Conservation (phyloP, 2,329 filamentous ascomycete species). For the Calonectria fujianensis region DNA sequence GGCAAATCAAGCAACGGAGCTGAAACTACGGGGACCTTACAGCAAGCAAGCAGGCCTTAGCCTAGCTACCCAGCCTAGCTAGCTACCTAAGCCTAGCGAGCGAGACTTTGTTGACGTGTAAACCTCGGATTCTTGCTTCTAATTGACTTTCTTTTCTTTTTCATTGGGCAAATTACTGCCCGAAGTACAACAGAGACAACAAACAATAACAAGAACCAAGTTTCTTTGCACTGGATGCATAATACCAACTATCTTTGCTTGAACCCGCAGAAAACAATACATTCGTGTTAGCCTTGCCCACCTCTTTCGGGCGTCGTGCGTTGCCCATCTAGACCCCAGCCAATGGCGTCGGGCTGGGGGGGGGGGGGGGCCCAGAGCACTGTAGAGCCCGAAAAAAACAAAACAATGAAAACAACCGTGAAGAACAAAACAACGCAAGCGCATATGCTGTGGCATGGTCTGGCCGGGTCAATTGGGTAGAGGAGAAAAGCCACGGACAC, state of each 20-base stretch:
- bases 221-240: neutral
- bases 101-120: neutral
- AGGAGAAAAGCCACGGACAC: neutral
- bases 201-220: neutral
- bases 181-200: neutral
- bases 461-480: neutral
- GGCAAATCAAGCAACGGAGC: neutral
- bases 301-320: neutral
- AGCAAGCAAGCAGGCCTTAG: no score
- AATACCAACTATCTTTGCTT: neutral
- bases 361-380: neutral
- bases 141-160: neutral
- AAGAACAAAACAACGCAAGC: neutral
- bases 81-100: no score
- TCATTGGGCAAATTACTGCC: neutral
- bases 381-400: neutral
- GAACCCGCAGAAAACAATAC: no score
- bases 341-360: neutral
- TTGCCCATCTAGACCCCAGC: neutral
- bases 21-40: neutral
- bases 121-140: neutral
- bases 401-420: neutral
- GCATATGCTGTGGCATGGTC: neutral
- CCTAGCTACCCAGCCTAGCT: no score
- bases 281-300: neutral